Evolutionary conservation across 495 filamentous ascomycete species (phyloP).

Genomic region (Neurospora hispaniola): DNA sequence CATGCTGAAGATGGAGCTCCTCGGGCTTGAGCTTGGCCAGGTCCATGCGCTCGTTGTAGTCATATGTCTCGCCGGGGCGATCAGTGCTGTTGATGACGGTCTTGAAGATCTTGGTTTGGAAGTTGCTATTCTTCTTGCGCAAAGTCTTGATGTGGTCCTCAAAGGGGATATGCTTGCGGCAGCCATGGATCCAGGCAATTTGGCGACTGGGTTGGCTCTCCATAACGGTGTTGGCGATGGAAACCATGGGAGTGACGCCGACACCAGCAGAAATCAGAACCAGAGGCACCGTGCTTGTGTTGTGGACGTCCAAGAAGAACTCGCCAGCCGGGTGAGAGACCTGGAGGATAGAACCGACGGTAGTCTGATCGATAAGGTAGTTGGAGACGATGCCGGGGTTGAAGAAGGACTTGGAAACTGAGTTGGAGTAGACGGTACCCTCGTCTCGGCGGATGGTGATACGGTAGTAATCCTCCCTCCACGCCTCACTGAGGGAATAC

Average conservation of each 20-base stretch:
- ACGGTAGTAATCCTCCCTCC: slow-evolving; percentile 48
- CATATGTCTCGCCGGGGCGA: slow-evolving; percentile 43
- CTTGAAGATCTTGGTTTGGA: slow-evolving; percentile 33
- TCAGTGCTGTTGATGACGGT: slow-evolving; percentile 32
- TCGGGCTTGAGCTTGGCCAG: slow-evolving; percentile 40
- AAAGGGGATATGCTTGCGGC: slow-evolving; percentile 42
- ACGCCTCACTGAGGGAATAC: slow-evolving; percentile 61
- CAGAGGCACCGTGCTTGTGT: slow-evolving; percentile 33
- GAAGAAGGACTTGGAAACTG: slow-evolving; percentile 24
- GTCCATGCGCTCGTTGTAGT: slow-evolving; percentile 45
- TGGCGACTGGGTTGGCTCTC: slow-evolving; percentile 31
- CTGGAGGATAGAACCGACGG: slow-evolving; percentile 48
- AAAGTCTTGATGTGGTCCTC: slow-evolving; percentile 38
- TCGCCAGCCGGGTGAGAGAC: slow-evolving; percentile 61
- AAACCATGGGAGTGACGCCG: slow-evolving; percentile 55
- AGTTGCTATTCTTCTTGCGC: slow-evolving; percentile 20
- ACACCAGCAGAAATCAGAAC: slow-evolving; percentile 63
- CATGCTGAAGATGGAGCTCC: slow-evolving; percentile 42
- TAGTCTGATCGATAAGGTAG: slow-evolving; percentile 50
- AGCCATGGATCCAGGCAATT: slow-evolving; percentile 54
- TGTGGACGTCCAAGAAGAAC: slow-evolving; percentile 48
- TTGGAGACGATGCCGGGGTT: slow-evolving; percentile 60
- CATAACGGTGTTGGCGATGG: slow-evolving; percentile 52
- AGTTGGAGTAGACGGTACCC: slow-evolving; percentile 35
- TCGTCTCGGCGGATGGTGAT: slow-evolving; percentile 61